A percentile compares a stretch with the other conserved stretches of the same genome.
These are phyloP conservation scores for Saccharomycopsis sp. DNA, from an alignment of 805 yeast genomes.

Conservation along the genomic window DNA sequence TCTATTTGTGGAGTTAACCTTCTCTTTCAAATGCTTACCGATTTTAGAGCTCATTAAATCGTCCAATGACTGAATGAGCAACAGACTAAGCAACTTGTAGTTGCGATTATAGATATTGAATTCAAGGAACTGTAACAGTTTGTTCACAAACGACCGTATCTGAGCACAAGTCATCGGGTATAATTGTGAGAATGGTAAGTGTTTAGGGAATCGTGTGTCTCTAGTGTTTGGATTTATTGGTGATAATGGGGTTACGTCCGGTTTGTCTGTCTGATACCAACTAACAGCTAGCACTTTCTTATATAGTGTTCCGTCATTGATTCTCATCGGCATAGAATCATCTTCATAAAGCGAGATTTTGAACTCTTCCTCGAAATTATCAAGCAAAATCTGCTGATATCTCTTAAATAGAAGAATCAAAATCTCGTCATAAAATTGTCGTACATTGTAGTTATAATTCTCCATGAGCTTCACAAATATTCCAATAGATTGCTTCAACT, in stretches of 20 bases:
- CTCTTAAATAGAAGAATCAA: conserved; percentile 52
- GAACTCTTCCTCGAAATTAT: conserved; percentile 56
- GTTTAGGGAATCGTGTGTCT: conserved; percentile 42
- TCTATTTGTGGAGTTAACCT: conserved; percentile 66
- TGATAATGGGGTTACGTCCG: conserved; percentile 17
- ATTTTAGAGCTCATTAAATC: conserved; percentile 61
- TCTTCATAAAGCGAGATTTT: conserved; percentile 60
- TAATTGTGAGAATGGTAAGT: conserved; percentile 81
- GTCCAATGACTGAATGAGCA: conserved; percentile 59
- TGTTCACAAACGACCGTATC: conserved; percentile 55
- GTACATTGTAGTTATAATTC: conserved; percentile 54
- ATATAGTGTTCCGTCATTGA: conserved; percentile 53
- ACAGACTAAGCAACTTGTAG: conserved; percentile 51
- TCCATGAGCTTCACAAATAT: conserved; percentile 71
- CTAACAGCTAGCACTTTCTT: conserved; percentile 56
- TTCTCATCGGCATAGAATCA: conserved; percentile 81
- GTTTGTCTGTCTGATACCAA: conserved; percentile 57
- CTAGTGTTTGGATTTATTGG: conserved; percentile 28
- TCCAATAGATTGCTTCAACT: conserved; percentile 60
- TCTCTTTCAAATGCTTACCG: conserved; percentile 52
- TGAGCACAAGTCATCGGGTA: conserved; percentile 84
- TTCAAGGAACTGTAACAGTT: conserved; percentile 57
- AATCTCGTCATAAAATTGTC: conserved; percentile 50
- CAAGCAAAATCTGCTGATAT: conserved; percentile 50
- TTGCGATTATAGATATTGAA: conserved; percentile 60